A percentile compares a stretch with the other conserved stretches of the same genome.
Evolutionary conservation across 352 stramenopile genomes (phyloP).

Genomic region (Plasmopara halstedii): DNA sequence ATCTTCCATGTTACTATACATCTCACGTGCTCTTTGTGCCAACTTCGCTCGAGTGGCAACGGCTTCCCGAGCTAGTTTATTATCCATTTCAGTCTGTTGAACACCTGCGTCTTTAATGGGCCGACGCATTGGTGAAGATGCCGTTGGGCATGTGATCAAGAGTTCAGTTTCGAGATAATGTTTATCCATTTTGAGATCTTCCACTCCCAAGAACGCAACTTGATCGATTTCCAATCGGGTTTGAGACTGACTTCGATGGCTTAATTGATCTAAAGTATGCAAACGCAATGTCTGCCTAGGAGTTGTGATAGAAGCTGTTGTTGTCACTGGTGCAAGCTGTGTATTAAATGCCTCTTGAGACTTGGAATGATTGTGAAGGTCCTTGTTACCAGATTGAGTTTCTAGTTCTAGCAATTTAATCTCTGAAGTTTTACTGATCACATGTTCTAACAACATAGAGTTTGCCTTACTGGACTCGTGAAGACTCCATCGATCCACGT

Average conservation of each 20-base stretch:
- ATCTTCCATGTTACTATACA: conserved; percentile 47
- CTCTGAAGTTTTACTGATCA: conserved; percentile 57
- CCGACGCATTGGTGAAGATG: conserved; percentile 4
- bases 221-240: conserved; percentile 15
- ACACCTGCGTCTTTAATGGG: conserved; percentile 22
- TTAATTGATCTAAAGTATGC: conserved; percentile 44
- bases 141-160: conserved; percentile 27
- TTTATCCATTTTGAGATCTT: conserved; percentile 52
- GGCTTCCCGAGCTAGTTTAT: conserved; percentile 31
- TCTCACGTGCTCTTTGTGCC: conserved; percentile 37
- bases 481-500: conserved; percentile 39
- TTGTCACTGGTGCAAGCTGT: background rate
- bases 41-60: conserved; percentile 33
- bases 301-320: background rate
- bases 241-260: conserved; percentile 27
- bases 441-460: conserved; percentile 53
- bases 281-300: conserved; percentile 22
- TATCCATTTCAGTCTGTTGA: conserved; percentile 32
- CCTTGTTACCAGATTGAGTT: background rate
- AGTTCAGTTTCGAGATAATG: conserved; percentile 53
- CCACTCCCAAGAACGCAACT: conserved; percentile 30
- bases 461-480: conserved; percentile 41
- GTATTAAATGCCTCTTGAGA: background rate
- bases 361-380: background rate
- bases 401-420: conserved; percentile 33